Evolutionary conservation across 768 basidiomycete genomes (phyloP), one percentile per base, ranked within the genome.

Genomic region (Boletus pseudo-olivaceus): DNA sequence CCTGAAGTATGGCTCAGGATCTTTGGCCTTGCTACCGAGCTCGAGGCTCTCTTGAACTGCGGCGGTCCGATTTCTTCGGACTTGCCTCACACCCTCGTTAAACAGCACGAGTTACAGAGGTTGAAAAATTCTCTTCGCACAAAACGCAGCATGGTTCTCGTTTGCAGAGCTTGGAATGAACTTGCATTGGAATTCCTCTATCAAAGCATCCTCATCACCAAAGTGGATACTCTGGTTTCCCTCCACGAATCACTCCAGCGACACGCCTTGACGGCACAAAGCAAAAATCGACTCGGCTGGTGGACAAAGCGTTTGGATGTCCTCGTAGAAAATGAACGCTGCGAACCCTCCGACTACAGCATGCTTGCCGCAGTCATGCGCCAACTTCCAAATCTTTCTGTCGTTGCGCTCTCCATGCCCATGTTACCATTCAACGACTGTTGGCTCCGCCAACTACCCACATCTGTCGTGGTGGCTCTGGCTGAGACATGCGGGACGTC

Each of bases 1-100:
- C 66, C 68, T 19, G 68, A 68, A 54, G 49, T 70, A 38, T 70
- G 68, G 68, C 57, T 66, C 17, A 60, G 42, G 39, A 59, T 70
- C 30, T 70, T 70, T 45, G 17, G 33, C 33, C 51, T 62, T 32
- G 64, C 64, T 11, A 58, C 66, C 5, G 47, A 57, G 34, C 20
- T 60, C 6, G 58, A 43, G 12, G 41, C 42, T 8, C 46, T 58
- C 33, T 47, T 67, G 33, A 47, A 54, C 30, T 62, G 49, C 19
- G 57, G 53, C 32, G 35, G 14, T 23, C 38, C 39, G 11, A 30
- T 49, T 43, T 55, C 48, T 27, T 56, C 57, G n/a, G 64, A 64
- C 37, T 45, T 68, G n/a, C 66, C 66, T 0, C 55, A 35, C 35
- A 10, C 46, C 30, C 53, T 68, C 23, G 55, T 55, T 27, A 62